Conservation (phyloP, 2,329 filamentous ascomycete genomes). For the Scedosporium boydii region DNA sequence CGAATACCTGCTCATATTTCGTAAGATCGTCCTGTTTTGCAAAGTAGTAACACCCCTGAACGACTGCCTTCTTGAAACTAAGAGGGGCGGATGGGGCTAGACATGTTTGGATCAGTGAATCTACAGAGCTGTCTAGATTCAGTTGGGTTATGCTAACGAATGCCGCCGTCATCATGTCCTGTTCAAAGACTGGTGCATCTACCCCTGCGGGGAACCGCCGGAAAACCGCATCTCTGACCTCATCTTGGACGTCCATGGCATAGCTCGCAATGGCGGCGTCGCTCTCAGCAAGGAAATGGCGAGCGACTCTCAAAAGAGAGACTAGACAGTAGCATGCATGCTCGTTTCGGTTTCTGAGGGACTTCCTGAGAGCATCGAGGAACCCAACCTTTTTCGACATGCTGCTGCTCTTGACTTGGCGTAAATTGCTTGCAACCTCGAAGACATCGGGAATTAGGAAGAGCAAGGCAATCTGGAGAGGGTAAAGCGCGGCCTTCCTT, state of each 20-base stretch:
- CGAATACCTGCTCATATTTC: constrained; percentile 46
- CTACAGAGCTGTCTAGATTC: constrained; percentile 48
- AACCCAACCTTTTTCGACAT: constrained; percentile 59
- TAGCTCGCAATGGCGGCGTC: constrained; percentile 58
- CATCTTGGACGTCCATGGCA: constrained; percentile 60
- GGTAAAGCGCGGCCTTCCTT: constrained; percentile 46
- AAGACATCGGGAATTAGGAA: constrained; percentile 61
- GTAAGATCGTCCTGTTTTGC: constrained; percentile 39
- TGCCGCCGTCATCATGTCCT: constrained; percentile 55
- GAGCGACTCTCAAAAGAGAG: constrained; percentile 50
- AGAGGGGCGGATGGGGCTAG: constrained; percentile 46
- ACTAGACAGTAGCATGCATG: constrained; percentile 58
- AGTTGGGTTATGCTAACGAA: constrained; percentile 57
- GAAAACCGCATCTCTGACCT: constrained; percentile 57
- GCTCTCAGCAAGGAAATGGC: constrained; percentile 53
- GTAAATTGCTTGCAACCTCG: constrained; percentile 58
- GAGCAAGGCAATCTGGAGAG: constrained; percentile 52
- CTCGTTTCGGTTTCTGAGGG: constrained; percentile 54
- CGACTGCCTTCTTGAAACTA: constrained; percentile 52
- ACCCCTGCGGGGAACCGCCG: constrained; percentile 36
- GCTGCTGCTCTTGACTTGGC: constrained; percentile 51
- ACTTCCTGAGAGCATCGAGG: constrained; percentile 53
- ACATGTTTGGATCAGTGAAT: constrained; percentile 46
- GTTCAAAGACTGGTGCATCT: constrained; percentile 46
- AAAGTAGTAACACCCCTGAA: constrained; percentile 55